Conservation (phyloP, 176 grass and related monocot species). For the Secale cereale region DNA sequence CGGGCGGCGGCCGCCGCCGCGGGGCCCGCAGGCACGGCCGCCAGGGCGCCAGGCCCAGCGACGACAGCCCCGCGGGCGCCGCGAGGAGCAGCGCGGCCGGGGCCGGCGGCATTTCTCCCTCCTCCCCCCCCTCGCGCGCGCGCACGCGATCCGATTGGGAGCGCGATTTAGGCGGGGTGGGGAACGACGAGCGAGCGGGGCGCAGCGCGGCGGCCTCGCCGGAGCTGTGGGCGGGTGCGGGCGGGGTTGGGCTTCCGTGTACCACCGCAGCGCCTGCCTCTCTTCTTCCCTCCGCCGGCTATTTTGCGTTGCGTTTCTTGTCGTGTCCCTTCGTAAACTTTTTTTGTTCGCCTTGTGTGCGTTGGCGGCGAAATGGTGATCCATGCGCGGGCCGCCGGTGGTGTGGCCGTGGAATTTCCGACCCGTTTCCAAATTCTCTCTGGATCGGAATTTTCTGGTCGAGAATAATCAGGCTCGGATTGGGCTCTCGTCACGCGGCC, state of each 20-base stretch:
- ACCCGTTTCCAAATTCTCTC: not conserved
- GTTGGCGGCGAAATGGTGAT: not conserved
- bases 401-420: slow-evolving; percentile 23
- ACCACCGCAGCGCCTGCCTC: not conserved
- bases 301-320: not conserved
- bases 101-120: slow-evolving; percentile 2
- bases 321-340: not conserved
- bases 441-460: slow-evolving; percentile 19
- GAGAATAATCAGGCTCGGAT: slow-evolving; percentile 20
- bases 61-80: slow-evolving; percentile 20
- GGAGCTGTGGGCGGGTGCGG: not conserved
- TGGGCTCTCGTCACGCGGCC: slow-evolving; percentile 12
- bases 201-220: slow-evolving; percentile 25
- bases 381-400: slow-evolving; percentile 2
- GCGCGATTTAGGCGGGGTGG: not conserved
- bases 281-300: not conserved
- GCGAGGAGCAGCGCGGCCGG: slow-evolving; percentile 21
- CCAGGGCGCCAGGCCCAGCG: not conserved
- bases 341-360: too few relatives aligned
- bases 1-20: not conserved
- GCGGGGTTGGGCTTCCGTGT: slow-evolving; percentile 20
- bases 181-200: not conserved
- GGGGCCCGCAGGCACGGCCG: not conserved
- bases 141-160: slow-evolving; percentile 7
- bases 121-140: not conserved